Conservation (phyloP, 768 basidiomycete species). For the Lactarius sanguifluus region DNA sequence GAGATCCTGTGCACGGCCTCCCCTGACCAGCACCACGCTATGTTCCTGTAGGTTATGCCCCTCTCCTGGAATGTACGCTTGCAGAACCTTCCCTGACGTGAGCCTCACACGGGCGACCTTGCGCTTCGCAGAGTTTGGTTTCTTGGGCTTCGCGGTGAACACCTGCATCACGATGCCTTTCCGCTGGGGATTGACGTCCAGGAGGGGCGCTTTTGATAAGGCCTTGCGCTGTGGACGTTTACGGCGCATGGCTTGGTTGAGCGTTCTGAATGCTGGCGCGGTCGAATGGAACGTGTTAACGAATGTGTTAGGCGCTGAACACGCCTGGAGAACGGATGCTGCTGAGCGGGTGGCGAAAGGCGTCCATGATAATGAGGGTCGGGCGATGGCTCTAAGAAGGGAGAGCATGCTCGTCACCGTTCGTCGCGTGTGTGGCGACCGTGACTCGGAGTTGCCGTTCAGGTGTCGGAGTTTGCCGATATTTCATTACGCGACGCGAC, state of each 20-base stretch:
- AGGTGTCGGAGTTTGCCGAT: constrained; percentile 18
- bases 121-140: constrained; percentile 97
- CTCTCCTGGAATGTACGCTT: constrained; percentile 95
- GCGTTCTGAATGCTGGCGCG: constrained; percentile 57
- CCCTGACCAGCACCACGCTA: constrained; percentile 91
- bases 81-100: constrained; percentile 81
- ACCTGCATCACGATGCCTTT: constrained; percentile 90
- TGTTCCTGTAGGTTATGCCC: constrained; percentile 99
- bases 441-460: too few relatives aligned
- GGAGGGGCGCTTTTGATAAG: constrained; percentile 71
- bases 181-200: constrained; percentile 76
- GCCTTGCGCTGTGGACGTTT: constrained; percentile 53
- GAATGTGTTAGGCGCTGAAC: constrained; percentile 30
- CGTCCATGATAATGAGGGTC: constrained; percentile 14
- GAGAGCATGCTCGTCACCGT: constrained; percentile 17
- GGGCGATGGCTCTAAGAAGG: constrained; percentile 18
- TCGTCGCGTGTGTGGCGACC: not conserved
- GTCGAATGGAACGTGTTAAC: constrained; percentile 64
- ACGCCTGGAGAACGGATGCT: constrained; percentile 25
- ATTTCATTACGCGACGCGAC: constrained; percentile 8
- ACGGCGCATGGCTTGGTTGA: constrained; percentile 86
- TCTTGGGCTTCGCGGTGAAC: constrained; percentile 85
- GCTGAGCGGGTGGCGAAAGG: constrained; percentile 9
- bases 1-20: constrained; percentile 95
- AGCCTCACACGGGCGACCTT: constrained; percentile 96